phyloP scores from a whole-genome alignment of 352 stramenopile genomes.

The Aphanomyces cochlioides region DNA sequence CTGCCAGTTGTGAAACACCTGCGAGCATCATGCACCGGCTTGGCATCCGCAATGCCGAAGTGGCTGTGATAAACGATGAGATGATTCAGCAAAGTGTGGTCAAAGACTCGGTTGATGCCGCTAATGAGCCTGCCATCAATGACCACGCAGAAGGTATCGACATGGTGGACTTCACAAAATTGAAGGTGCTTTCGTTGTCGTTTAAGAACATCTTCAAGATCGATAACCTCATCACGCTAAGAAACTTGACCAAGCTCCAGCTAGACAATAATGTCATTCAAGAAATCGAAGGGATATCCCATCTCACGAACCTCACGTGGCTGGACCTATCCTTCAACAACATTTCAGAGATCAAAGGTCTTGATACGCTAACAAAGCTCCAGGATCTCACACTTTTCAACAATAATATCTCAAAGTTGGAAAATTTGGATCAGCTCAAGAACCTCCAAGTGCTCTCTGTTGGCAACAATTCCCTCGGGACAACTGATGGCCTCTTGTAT shows the following conservation, averaged over 20 bases:
- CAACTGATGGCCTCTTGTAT: slow-evolving; percentile 67
- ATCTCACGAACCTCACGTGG: slow-evolving; percentile 87
- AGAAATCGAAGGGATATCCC: slow-evolving; percentile 82
- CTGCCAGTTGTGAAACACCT: no score
- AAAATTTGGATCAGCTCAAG: slow-evolving; percentile 87
- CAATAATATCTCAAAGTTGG: slow-evolving; percentile 90
- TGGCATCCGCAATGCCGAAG: slow-evolving; percentile 64
- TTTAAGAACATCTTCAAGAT: slow-evolving; percentile 93
- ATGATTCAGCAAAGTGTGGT: slow-evolving; percentile 64
- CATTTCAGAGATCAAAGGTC: slow-evolving; percentile 86
- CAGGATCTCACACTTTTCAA: slow-evolving; percentile 92
- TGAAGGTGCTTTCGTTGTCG: slow-evolving; percentile 79
- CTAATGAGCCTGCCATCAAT: slow-evolving; percentile 71
- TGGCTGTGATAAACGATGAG: slow-evolving; percentile 77
- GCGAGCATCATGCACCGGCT: slow-evolving; percentile 56
- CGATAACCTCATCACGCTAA: slow-evolving; percentile 91
- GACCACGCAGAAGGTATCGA: slow-evolving; percentile 42
- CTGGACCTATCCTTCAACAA: slow-evolving; percentile 95
- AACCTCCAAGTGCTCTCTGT: slow-evolving; percentile 89
- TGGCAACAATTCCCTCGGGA: slow-evolving; percentile 87
- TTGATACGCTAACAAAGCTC: slow-evolving; percentile 87
- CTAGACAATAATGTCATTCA: slow-evolving; percentile 95
- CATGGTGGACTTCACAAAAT: slow-evolving; percentile 63
- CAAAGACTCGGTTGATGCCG: slow-evolving; percentile 47
- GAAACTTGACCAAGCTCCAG: slow-evolving; percentile 86